A percentile compares a stretch with the other conserved stretches of the same genome.
These are phyloP conservation scores for Saccharata proteae DNA, from an alignment of 2,329 filamentous ascomycete genomes.

Conservation along the genomic window DNA sequence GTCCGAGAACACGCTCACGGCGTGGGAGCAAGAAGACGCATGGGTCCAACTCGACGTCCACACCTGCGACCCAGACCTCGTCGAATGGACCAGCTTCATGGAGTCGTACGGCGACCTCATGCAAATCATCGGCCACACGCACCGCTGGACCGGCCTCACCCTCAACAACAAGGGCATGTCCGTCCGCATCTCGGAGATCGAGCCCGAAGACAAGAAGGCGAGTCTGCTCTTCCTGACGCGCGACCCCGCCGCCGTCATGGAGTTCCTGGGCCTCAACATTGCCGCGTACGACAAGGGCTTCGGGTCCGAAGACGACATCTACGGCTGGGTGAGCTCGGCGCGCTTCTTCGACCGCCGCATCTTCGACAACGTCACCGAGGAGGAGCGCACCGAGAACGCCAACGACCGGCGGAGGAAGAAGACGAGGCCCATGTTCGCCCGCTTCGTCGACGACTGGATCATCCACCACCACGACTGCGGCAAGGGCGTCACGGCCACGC, in stretches of 20 bases:
- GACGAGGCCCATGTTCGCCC: slow-evolving; percentile 44
- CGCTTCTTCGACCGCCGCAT: slow-evolving; percentile 43
- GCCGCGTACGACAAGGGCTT: slow-evolving; percentile 46
- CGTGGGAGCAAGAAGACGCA: slow-evolving; percentile 10
- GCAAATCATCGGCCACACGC: slow-evolving; percentile 51
- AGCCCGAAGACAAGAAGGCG: slow-evolving; percentile 43
- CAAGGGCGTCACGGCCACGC: too few relatives aligned
- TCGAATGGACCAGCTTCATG: slow-evolving; percentile 55
- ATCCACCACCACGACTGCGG: too few relatives aligned
- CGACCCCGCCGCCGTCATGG: slow-evolving; percentile 43
- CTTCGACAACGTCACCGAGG: slow-evolving; percentile 14
- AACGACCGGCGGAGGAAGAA: slow-evolving; percentile 47
- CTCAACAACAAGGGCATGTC: slow-evolving; percentile 51
- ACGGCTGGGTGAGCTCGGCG: slow-evolving; percentile 46
- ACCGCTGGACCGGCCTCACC: slow-evolving; percentile 54
- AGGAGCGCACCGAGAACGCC: slow-evolving; percentile 21
- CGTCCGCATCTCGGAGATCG: slow-evolving; percentile 57
- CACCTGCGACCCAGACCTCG: slow-evolving; percentile 29
- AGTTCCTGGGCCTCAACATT: slow-evolving; percentile 50
- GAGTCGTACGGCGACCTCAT: slow-evolving; percentile 61
- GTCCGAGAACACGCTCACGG: background rate
- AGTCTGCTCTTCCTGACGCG: slow-evolving; percentile 48
- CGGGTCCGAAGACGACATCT: slow-evolving; percentile 41
- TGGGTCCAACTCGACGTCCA: slow-evolving; percentile 61
- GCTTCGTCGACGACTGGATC: slow-evolving; percentile 54